Conservation (phyloP, 495 filamentous ascomycete species). For the Penicillium salamii region DNA sequence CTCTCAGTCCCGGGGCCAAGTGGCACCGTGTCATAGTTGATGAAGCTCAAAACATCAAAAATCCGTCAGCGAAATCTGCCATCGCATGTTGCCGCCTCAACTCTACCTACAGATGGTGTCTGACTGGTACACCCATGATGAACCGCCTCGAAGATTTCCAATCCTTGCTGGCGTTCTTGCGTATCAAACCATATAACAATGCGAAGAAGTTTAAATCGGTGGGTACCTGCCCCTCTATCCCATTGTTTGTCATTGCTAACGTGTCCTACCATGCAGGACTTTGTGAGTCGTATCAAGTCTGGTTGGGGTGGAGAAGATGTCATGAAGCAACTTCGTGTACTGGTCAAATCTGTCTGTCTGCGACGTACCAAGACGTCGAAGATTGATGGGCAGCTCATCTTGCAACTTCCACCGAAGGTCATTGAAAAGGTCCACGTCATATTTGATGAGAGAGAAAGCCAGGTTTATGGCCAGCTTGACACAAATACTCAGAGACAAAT, state of each 20-base stretch:
- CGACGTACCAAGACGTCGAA: constrained; percentile 79
- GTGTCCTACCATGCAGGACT: constrained; percentile 36
- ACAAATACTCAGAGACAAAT: constrained; percentile 62
- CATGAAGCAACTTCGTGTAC: constrained; percentile 70
- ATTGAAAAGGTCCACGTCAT: constrained; percentile 62
- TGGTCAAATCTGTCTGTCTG: constrained; percentile 82
- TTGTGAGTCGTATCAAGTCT: constrained; percentile 52
- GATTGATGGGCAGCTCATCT: constrained; percentile 83
- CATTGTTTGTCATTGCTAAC: background rate
- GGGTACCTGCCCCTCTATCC: constrained; percentile 20
- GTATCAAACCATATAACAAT: constrained; percentile 75
- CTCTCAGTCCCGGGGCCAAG: constrained; percentile 61
- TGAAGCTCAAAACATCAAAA: constrained; percentile 95
- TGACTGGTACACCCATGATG: constrained; percentile 96
- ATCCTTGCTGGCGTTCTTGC: constrained; percentile 76
- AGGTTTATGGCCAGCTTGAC: constrained; percentile 73
- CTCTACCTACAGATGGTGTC: constrained; percentile 70
- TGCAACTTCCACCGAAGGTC: constrained; percentile 68
- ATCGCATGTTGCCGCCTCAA: constrained; percentile 59
- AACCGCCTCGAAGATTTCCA: constrained; percentile 82
- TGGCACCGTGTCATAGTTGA: constrained; percentile 90
- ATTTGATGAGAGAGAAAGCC: constrained; percentile 71
- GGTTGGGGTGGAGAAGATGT: constrained; percentile 36
- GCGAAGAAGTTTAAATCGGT: constrained; percentile 59
- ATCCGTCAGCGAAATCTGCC: constrained; percentile 65